These are phyloP conservation scores for Carpinus fangiana DNA, from an alignment of 306 rosid species.

Conservation along the genomic window DNA sequence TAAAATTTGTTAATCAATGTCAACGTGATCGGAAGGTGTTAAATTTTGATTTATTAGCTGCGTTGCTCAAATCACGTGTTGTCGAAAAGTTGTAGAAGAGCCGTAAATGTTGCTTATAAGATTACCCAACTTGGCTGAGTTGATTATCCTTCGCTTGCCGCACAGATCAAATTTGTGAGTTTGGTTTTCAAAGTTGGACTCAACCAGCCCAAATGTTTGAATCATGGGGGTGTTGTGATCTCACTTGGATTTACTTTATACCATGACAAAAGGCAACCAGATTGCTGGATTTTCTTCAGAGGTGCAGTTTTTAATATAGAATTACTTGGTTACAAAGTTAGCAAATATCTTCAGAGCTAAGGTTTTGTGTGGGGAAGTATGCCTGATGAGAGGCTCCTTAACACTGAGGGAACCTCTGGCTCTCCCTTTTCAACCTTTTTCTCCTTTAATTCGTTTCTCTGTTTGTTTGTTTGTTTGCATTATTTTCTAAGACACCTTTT, in stretches of 20 bases:
- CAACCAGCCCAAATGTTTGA: constrained; percentile 16
- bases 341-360: background rate
- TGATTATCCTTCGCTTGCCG: background rate
- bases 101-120: too few species aligned
- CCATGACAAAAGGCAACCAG: too few species aligned
- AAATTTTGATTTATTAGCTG: too few species aligned
- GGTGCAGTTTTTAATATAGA: background rate
- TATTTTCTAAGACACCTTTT: background rate
- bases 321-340: too few species aligned
- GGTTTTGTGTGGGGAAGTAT: background rate
- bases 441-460: too few species aligned
- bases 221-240: background rate
- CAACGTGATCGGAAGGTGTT: too few species aligned
- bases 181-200: background rate
- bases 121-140: too few species aligned
- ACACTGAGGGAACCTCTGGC: background rate
- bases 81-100: too few species aligned
- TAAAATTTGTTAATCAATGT: too few species aligned
- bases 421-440: background rate
- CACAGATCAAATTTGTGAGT: background rate
- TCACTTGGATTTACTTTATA: background rate
- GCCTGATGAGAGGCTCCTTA: background rate
- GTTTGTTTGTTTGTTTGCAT: constrained; percentile 11
- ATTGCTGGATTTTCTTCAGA: background rate
- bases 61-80: too few species aligned